Percentiles rank a stretch among this genome's conserved stretches.
Conservation (phyloP, 306 rosid species). For the Cucurbita moschata region DNA sequence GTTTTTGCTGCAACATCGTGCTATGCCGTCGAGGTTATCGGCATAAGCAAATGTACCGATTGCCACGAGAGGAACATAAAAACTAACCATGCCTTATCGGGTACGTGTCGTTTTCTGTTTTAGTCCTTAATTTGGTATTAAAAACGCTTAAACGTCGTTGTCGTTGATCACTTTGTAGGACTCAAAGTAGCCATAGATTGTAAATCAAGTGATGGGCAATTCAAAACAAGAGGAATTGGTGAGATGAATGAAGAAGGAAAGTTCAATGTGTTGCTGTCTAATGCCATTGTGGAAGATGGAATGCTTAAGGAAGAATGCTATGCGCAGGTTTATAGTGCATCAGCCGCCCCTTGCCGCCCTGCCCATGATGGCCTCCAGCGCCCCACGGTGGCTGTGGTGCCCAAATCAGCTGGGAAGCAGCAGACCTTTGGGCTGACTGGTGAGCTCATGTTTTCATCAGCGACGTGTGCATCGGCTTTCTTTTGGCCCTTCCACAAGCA, state of each 20-base stretch:
- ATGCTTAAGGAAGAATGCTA: slow-evolving; percentile 59
- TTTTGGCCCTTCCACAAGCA: slow-evolving; percentile 42
- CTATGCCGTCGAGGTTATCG: slow-evolving; percentile 55
- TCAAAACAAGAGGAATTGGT: slow-evolving; percentile 51
- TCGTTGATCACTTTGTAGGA: slow-evolving; percentile 19
- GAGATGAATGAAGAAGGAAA: slow-evolving; percentile 49
- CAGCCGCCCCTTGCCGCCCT: slow-evolving; percentile 61
- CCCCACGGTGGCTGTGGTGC: slow-evolving; percentile 31
- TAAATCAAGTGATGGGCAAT: slow-evolving; percentile 43
- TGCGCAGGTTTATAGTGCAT: slow-evolving; percentile 67
- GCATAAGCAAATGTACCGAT: slow-evolving; percentile 61
- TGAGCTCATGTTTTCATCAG: slow-evolving; percentile 55
- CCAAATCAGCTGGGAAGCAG: slow-evolving; percentile 31
- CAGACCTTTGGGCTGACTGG: slow-evolving; percentile 37
- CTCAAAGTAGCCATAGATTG: slow-evolving; percentile 55
- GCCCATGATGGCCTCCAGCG: slow-evolving; percentile 37
- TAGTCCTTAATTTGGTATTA: too few species aligned
- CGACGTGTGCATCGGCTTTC: slow-evolving; percentile 47
- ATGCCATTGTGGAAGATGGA: slow-evolving; percentile 34
- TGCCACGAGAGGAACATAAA: slow-evolving; percentile 46
- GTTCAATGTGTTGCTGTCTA: slow-evolving; percentile 52
- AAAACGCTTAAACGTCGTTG: too few species aligned
- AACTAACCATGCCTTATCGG: slow-evolving; percentile 52
- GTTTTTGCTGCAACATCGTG: slow-evolving; percentile 30
- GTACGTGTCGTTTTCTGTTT: slow-evolving; percentile 13